Evolutionary conservation across 139 green algal genomes (phyloP).

Genomic region (Picochlorum sp.): DNA sequence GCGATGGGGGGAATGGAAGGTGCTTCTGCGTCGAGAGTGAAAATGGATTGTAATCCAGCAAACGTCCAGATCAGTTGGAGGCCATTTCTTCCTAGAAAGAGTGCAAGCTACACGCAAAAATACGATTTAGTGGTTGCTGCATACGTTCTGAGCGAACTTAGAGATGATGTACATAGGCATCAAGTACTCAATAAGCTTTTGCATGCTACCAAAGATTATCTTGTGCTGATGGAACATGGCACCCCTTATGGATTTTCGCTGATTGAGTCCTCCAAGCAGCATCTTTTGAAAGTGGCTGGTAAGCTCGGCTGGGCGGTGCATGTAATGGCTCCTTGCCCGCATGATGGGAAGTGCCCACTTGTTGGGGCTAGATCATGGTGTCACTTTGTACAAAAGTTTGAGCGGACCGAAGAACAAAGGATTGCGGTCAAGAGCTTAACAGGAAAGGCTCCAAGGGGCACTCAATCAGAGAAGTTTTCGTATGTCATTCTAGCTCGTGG

Average conservation of each 20-base stretch:
- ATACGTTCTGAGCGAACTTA: conserved; percentile 54
- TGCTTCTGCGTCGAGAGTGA: not conserved
- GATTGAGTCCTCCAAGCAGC: conserved; percentile 35
- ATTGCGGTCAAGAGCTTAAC: not conserved
- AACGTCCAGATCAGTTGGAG: not conserved
- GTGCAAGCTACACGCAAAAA: not conserved
- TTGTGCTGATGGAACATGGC: conserved; percentile 71
- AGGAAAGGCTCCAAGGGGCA: not conserved
- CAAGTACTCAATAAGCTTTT: conserved; percentile 24
- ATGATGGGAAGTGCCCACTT: conserved; percentile 69
- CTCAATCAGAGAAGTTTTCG: conserved; percentile 69
- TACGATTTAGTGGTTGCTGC: conserved; percentile 47
- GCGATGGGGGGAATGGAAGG: not conserved
- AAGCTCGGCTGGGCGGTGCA: conserved; percentile 24
- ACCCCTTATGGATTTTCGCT: conserved; percentile 43
- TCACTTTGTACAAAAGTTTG: conserved; percentile 63
- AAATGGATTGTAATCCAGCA: too few relatives aligned
- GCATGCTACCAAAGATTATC: conserved; percentile 22
- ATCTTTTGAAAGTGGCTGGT: conserved; percentile 9
- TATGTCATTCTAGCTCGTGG: conserved; percentile 60
- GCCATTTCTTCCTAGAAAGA: not conserved
- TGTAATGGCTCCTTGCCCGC: conserved; percentile 69
- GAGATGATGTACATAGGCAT: conserved; percentile 13
- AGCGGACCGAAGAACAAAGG: conserved; percentile 34
- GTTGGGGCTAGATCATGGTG: conserved; percentile 45